Evolutionary conservation across 352 stramenopile genomes (phyloP).

Genomic region (Globisporangium orthogonon): DNA sequence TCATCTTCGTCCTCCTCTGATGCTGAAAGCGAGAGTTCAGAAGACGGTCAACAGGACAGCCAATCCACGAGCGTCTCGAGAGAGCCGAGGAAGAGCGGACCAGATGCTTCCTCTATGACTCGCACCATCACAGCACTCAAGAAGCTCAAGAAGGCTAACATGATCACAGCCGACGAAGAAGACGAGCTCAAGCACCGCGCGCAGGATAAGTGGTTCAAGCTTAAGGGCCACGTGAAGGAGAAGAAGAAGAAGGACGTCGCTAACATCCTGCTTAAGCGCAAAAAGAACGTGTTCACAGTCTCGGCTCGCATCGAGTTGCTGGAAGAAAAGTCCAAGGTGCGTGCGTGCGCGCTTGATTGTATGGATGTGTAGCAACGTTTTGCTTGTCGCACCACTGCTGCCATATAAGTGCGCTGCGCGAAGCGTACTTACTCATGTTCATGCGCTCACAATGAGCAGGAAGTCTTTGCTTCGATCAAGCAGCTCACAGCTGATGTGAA

Average conservation of each 20-base stretch:
- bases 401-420: too few species aligned
- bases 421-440: too few species aligned
- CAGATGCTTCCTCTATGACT: constrained; percentile 31
- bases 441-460: constrained; percentile 8
- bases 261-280: constrained; percentile 71
- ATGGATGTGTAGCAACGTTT: background rate
- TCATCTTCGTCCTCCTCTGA: constrained; percentile 1
- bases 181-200: constrained; percentile 53
- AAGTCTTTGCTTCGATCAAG: constrained; percentile 61
- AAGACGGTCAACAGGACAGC: background rate
- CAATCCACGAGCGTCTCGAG: background rate
- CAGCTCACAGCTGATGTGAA: constrained; percentile 51
- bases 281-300: constrained; percentile 78
- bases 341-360: background rate
- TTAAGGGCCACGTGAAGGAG: constrained; percentile 68
- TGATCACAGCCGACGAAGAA: constrained; percentile 54
- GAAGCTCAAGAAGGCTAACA: constrained; percentile 57
- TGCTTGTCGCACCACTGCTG: too few species aligned
- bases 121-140: constrained; percentile 54
- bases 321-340: constrained; percentile 56
- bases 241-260: constrained; percentile 72
- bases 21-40: constrained; percentile 2
- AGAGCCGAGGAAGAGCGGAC: constrained; percentile 2
- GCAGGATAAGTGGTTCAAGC: constrained; percentile 62
- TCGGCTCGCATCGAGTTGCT: constrained; percentile 66